Conservation (phyloP, 2,329 filamentous ascomycete species). For the Pyrenophora graminea region DNA sequence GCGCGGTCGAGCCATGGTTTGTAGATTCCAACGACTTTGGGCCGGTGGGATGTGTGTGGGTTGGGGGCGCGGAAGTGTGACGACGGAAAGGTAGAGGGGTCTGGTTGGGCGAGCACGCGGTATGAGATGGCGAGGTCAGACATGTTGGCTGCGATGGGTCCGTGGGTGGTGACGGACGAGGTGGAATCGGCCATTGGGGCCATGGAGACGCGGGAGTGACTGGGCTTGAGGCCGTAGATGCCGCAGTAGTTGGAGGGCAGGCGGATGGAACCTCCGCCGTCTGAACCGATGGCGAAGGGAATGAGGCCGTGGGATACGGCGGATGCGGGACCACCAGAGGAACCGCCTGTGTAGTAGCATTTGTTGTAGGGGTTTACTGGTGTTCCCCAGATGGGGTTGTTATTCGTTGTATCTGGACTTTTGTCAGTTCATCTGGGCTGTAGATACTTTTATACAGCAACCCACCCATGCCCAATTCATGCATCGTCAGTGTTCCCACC, state of each 20-base stretch:
- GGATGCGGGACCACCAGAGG: conserved; percentile 76
- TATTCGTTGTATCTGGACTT: conserved; percentile 73
- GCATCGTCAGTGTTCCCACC: conserved; percentile 78
- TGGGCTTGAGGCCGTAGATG: conserved; percentile 79
- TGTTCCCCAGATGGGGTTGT: conserved; percentile 75
- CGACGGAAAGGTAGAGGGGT: conserved; percentile 65
- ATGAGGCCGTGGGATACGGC: conserved; percentile 71
- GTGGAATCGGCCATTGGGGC: conserved; percentile 63
- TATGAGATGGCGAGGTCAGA: conserved; percentile 82
- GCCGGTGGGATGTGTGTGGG: conserved; percentile 49
- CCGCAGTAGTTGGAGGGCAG: conserved; percentile 78
- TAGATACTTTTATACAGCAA: conserved; percentile 8
- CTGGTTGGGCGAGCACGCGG: conserved; percentile 73
- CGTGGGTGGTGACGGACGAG: conserved; percentile 68
- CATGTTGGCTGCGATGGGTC: conserved; percentile 76
- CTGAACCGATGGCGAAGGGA: conserved; percentile 71
- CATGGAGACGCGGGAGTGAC: conserved; percentile 68
- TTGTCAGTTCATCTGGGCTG: background rate
- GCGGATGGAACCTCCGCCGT: conserved; percentile 76
- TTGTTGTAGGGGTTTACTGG: conserved; percentile 78
- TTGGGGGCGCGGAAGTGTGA: conserved; percentile 63
- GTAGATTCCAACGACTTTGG: conserved; percentile 71
- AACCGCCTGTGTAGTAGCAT: conserved; percentile 78
- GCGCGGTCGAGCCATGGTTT: conserved; percentile 71
- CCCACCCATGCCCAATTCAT: conserved; percentile 73